Base-by-base conservation (phyloP, 2,329 filamentous ascomycete genomes). In the Phaeosphaeriaceae sp. region DNA sequence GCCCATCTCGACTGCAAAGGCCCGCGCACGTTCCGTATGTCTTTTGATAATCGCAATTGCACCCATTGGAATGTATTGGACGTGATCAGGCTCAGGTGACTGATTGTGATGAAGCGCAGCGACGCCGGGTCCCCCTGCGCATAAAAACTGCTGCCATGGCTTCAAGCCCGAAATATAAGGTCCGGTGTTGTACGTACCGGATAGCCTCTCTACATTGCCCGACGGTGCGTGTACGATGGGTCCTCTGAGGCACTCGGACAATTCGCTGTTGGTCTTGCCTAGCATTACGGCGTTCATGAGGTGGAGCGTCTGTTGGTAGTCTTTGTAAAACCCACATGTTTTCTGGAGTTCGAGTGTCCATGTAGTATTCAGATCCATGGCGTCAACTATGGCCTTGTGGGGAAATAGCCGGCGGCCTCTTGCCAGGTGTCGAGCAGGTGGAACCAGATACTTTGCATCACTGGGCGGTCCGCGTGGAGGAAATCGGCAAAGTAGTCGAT, bases 401-500 rank as follows among this genome's bases (percentile, higher is more conserved):
- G 23, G 11, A 26, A 26, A 26, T 26, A 26, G 11, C 11, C 6
- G 6, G 23, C 23, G 6, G 30, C 55, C 20, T 59, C 48, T 16
- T 66, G 58, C 52, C 67, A 56, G 2, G 53, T 32, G 15, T 70
- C 64, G 6, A 71, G 39, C 1, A 71, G 46, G 15, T 66, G 40
- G 37, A 63, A 66, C 67, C 67, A 72, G 1, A 67, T 13, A 4
- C 50, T 46, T 6, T 66, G 61, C 63, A 67, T 71, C 7, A 40
- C 5, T 0, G 55, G 16, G 0, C 37, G 60, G 32, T 72, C 68
- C 13, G 16, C 18, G 13, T 39, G 8, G 13, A 46, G 39, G 50
- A 72, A 71, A 40, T 70, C 64, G 34, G 61, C 58, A 15, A 64
- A 63, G 46, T 72, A 72, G 57, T 72, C 67, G 20, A 67, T 48